A percentile compares a stretch with the other conserved stretches of the same genome.
These are phyloP conservation scores for Cladophialophora yegresii DNA, from an alignment of 2,329 filamentous ascomycete genomes.

Conservation along the genomic window DNA sequence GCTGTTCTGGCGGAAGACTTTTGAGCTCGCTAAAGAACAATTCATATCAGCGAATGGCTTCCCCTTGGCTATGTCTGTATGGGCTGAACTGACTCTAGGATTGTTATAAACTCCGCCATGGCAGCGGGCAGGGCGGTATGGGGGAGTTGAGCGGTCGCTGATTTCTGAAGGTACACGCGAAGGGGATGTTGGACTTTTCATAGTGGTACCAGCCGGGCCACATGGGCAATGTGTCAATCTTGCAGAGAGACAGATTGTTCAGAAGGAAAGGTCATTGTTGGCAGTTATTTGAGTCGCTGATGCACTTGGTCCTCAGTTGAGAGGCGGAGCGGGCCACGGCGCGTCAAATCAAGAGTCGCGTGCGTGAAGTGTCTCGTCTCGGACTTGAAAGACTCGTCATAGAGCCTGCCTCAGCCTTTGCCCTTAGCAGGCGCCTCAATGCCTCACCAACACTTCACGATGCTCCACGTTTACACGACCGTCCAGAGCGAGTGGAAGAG, in stretches of 20 bases:
- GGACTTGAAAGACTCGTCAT: not conserved
- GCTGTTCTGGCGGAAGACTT: conserved; percentile 51
- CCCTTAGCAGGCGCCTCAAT: not conserved
- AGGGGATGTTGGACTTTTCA: conserved; percentile 21
- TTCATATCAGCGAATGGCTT: not conserved
- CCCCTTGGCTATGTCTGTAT: not conserved
- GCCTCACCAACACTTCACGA: not conserved
- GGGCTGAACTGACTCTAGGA: conserved; percentile 43
- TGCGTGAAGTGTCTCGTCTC: conserved; percentile 7
- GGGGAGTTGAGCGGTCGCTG: not conserved
- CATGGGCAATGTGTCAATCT: not conserved
- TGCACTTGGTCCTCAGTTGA: not conserved
- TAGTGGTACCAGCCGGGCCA: conserved; percentile 12
- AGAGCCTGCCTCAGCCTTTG: not conserved
- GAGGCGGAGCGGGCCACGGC: not conserved
- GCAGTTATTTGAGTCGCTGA: not conserved
- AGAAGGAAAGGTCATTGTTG: not conserved
- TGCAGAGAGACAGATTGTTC: not conserved
- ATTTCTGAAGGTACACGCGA: conserved; percentile 1
- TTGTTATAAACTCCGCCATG: conserved; percentile 47
- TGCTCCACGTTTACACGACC: not conserved
- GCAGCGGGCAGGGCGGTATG: conserved; percentile 3
- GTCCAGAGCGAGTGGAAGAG: not conserved
- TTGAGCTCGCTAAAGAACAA: conserved; percentile 42
- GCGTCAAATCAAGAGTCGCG: conserved; percentile 20